Evolutionary conservation across 352 stramenopile species (phyloP), one percentile per base, ranked within the genome.

Genomic region (Peronosclerospora sorghi): DNA sequence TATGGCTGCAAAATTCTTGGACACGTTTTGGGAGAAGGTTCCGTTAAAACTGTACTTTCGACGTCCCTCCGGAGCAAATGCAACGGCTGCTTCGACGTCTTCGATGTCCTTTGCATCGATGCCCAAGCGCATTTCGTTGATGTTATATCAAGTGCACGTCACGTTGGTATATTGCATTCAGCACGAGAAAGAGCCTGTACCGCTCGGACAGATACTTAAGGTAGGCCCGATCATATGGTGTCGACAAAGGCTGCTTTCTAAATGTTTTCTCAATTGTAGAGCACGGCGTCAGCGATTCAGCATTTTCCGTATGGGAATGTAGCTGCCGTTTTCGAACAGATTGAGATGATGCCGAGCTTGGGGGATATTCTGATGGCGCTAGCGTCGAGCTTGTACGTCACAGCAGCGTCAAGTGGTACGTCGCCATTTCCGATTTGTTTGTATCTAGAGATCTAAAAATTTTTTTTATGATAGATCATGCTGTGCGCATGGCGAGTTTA

Each of bases 81-180:
- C 27, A n/a, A 42, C 45, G 21, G 29, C 46, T 5, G 27, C 41
- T 30, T 43, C 29, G n/a, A 62, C 60, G 4, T 66, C 80, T 9
- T 72, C 77, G 1, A 80, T 66, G 30, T 78, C 80, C 23, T 90
- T 93, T 51, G 73, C 80, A n/a, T 89, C 73, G 6, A 86, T 86
- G 69, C 76, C 77, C 10, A 86, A 86, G 38, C 69, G 77, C 0
- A 78, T 88, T 13, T 86, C 79, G 29, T 47, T 84, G 24, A 90
- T 93, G 80, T 29, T 90, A 14, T 86, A 86, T 39, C 80, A 90
- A 56, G 70, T 87, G 5, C 77, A 90, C 45, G 58, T 89, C 19
- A 83, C 78, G 2, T 51, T 93, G 24, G 75, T 89, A 43, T 86
- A 86, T 29, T 82, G 68, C 34, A 80, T 93, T 17, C 77, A 87